Base-by-base conservation (phyloP, 1,284 basidiomycete species). In the Malassezia cuniculi region DNA sequence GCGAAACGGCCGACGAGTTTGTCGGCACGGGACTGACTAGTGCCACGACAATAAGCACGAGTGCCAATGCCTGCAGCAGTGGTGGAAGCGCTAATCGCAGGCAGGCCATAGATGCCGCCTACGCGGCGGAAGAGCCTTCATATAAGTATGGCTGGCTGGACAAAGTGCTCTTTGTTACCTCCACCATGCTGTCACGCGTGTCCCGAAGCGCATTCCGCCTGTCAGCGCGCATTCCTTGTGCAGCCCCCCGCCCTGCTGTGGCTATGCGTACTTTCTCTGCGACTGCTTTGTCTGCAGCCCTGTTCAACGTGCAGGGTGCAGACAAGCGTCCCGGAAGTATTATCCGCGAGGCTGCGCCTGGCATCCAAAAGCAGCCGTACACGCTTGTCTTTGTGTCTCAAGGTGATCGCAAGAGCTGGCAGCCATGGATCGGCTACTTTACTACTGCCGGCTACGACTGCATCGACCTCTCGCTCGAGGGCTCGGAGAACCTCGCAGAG, bases 341-440 rank as follows among this genome's bases (percentile, higher is more conserved):
- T 12, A 7, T 45, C 34, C 42, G 42, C 16, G 42, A 45, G 27
- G 42, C 42, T 2, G 39, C 42, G 22, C 42, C 42, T 10, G 42
- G 36, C 1, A 32, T 29, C 25, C 31, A 22, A 6, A 45, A 45
- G 37, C 42, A 45, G 33, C 32, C 42, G 18, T 45, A 45, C 38
- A 45, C 42, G 20, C 36, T 45, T n/a, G 42, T 45, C 11, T 45
- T 45, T 24, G 31, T 45, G 3, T 34, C 32, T 27, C 27, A 36
- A 26, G 34, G 26, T 11, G 2, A 27, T 15, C 19, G 16, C 27
- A n/a, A n/a, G n/a, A 25, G 31, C 15, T 45, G 42, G 42, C 42
- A 45, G 29, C 35, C 42, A 24, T 45, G 42, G 42, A 45, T 45
- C 29, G 27, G 35, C 30, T 45, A 45, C 33, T 45, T 45, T 37